Evolutionary conservation across 768 basidiomycete species (phyloP), one percentile per base, ranked within the genome.

Genomic region (Myochromella boudieri): DNA sequence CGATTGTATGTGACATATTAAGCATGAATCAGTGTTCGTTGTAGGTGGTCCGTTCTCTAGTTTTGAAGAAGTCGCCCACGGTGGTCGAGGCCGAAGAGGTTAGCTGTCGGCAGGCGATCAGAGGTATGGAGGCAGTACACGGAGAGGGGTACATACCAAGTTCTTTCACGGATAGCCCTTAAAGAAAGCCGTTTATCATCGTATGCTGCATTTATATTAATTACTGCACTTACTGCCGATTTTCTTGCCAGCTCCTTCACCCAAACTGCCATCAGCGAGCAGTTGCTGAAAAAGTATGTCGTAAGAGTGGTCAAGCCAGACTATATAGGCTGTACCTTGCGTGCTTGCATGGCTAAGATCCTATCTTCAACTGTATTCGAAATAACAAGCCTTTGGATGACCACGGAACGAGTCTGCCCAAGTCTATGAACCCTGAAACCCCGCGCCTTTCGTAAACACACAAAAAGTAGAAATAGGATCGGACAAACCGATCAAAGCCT

Each of bases 351-450:
- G 0, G 68, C 69, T 21, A 86, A 68, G 25, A 91, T 80, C n/a
- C 87, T 72, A 56, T 87, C 81, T 57, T 89, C 87, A 25, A 85
- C 80, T 0, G 81, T 83, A 49, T 81, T 68, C 2, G 64, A 59
- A 29, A 84, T 80, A 24, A 84, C 81, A 5, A 84, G 68, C 8
- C 81, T 75, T 31, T 80, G 67, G 10, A 84, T 76, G 17, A 66
- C 51, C 10, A 84, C 84, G 0, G 69, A 46, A 20, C 77, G 69
- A 8, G 52, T 64, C 56, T 85, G 84, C 4, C 83, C 83, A 4
- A 83, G 64, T 18, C 81, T 68, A 55, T 83, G 81, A 5, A 78
- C 74, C 27, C 57, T 58, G 21, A 25, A 53, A 37, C 34, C 36
- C 29, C 20, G 37, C 7, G 31, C 11, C 11, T 37, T 25, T 12